Base-by-base conservation (phyloP, 2,329 filamentous ascomycete species). In the Ascochyta pisi region DNA sequence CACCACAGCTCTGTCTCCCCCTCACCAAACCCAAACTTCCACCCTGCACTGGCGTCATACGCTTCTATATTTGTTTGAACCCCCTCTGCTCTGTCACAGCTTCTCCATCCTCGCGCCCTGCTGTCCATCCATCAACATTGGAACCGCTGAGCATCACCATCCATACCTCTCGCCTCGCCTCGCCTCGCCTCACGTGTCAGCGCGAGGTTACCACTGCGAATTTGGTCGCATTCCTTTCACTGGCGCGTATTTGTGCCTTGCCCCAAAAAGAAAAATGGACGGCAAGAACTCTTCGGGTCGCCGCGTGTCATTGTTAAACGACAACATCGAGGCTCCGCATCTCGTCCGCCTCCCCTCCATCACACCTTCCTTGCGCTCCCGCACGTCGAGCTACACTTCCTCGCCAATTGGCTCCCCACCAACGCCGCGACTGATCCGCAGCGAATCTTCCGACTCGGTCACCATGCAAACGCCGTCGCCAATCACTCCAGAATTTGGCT, bases 281-380 rank as follows among this genome's bases (percentile, higher is more conserved):
- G 79, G 79, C 74, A 81, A 77, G 75, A 79, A 82, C 70, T 77
- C 77, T 65, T 77, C 71, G 62, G 79, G 79, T 71, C 77, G 79
- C 68, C 78, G 75, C 68, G 78, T 82, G 69, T 81, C 79, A 68
- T 74, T 82, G 66, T 74, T 82, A 71, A 82, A 81, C 77, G 78
- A 80, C 70, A 76, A 73, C 70, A 64, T 65, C 59, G 69, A 69
- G 53, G 64, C 69, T 50, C 66, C 70, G 46, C 61, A 65, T 35
- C 60, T 68, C 54, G 58, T 63, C 57, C 76, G 76, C 69, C 65
- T 74, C 12, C 66, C 70, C 40, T 76, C 75, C 40, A 67, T 73
- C 31, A 64, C 71, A 53, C 72, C 71, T 49, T 73, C 69, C 27
- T 68, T 75, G 55, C 71, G 68, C 62, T 78, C 76, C 52, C 64